Base-by-base conservation (phyloP, 78 protist species). In the Dictyostelium purpureum region DNA sequence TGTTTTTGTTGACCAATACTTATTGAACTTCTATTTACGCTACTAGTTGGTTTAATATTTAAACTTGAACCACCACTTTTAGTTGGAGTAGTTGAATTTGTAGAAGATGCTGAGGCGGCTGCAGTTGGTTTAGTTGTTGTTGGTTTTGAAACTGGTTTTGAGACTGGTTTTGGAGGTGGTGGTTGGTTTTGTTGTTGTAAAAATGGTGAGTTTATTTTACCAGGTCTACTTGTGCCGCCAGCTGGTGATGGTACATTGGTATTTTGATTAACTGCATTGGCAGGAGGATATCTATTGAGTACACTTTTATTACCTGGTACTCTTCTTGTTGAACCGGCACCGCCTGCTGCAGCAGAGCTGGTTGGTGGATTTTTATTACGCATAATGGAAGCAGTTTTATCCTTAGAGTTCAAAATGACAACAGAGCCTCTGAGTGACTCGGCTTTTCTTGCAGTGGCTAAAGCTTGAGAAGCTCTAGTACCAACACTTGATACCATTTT, bases 381-480 rank as follows among this genome's bases (percentile, higher is more conserved):
- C 80, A 83, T 56, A 65, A 83, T 83, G 40, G 90, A 83, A 5
- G 90, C 90, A 1, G 90, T 83, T 38, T 71, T 67, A 33, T 79
- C 71, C 19, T 83, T 83, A 21, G 80, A 70, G 21, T 83, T 83
- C n/a, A 83, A 38, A 28, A 83, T 59, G 26, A 83, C 80, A 16
- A 83, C 90, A 6, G 81, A 71, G 9, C 90, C 90, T 18, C 71
- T 83, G 24, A 83, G 56, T 24, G 76, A 56, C n/a, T 83, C 90
- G 3, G 90, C 90, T 26, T 51, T 69, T 19, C 19, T 28, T 12
- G 33, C 37, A 4, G 67, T 19, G 7, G 77, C 47, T 4, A 38
- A 59, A 42, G 76, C 76, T 24, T 33, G 37, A 19, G 67, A 51
- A 7, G 45, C 43, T 31, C 66, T 16, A 24, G 47, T 35, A 51